Base-by-base conservation (phyloP, 352 stramenopile genomes). In the Phytophthora pistaciae region DNA sequence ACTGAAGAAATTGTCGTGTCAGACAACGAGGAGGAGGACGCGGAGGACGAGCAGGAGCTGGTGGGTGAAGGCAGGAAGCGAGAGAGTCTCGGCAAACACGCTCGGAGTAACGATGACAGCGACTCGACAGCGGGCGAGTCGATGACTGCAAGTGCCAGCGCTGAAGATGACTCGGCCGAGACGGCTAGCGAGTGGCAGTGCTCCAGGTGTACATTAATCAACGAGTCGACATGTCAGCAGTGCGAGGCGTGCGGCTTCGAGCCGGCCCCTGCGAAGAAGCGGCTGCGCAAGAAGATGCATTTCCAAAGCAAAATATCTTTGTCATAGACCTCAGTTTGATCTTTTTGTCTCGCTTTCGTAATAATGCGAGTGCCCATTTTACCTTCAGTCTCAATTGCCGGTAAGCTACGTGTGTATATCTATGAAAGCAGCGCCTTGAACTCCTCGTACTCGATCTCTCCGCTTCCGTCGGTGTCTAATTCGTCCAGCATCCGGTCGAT, bases 401-500 rank as follows among this genome's bases (percentile, higher is more conserved):
- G n/a, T n/a, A n/a, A n/a, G n/a, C n/a, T n/a, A n/a, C n/a, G n/a
- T n/a, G n/a, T n/a, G n/a, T n/a, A n/a, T n/a, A n/a, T 40, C 60
- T 88, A 88, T 7, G 91, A 98, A 14, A 98, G 73, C 62, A 99
- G 80, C 13, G 92, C 87, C 62, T 98, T 98, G 81, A 99, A 99
- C 77, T 99, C 96, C 38, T 98, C 92, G 84, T 98, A 98, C 73
- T 99, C 95, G 58, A 99, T 98, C 79, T 98, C 93, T 64, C 96
- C 96, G 48, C 83, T 97, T 20, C 92, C 91, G 80, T 98, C 93
- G 36, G 88, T 97, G 72, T 99, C 97, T 42, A 99, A 94, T 66
- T 98, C 96, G 69, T 98, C 92, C 42, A 99, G 92, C 81, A 99
- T 96, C 49, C 98, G 88, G 65, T 99, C 96, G 56, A 99, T 98